Base-by-base conservation (phyloP, 192 early-diverging fungal species). In the Ambispora gerdemannii region DNA sequence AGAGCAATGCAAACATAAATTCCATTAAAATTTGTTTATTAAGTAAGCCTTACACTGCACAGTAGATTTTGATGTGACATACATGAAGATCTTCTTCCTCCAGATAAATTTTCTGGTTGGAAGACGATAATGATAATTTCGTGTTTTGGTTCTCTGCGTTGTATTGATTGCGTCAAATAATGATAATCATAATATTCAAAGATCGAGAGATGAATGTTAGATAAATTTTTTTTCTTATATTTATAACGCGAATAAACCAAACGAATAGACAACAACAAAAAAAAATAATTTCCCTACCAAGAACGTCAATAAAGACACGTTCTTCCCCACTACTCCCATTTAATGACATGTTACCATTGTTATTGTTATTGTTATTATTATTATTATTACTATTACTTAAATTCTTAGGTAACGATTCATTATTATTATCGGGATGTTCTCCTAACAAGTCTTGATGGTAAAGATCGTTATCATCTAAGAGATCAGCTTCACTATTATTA, bases 71-170 rank as follows among this genome's bases (percentile, higher is more conserved):
- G n/a, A n/a, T n/a, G n/a, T n/a, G 38, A 64, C 73, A 58, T 67
- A 84, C 75, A 50, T 77, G 76, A 33, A 91, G 77, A 66, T 89
- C 91, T 58, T 92, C 91, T 50, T 92, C 91, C 13, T 86, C 84
- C 33, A 92, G 69, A 64, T 84, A 81, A 22, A 92, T 74, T 27
- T 62, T 68, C 58, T 80, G 79, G 7, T 19, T 35, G 32, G 28
- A 67, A 50, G 47, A 11, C 1, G 38, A 43, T 43, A 15, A 43
- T 43, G 38, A 6, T 15, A 43, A 10, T 43, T 43, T 43, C 6
- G 6, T 15, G 15, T 43, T 43, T 43, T 43, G n/a, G n/a, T n/a
- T n/a, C n/a, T n/a, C n/a, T n/a, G n/a, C n/a, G n/a, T n/a, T n/a
- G n/a, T n/a, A n/a, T n/a, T n/a, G n/a, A n/a, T n/a, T n/a, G n/a